These are phyloP conservation scores for Diaporthe amygdali DNA, from an alignment of 2,329 filamentous ascomycete species.

Conservation along the genomic window DNA sequence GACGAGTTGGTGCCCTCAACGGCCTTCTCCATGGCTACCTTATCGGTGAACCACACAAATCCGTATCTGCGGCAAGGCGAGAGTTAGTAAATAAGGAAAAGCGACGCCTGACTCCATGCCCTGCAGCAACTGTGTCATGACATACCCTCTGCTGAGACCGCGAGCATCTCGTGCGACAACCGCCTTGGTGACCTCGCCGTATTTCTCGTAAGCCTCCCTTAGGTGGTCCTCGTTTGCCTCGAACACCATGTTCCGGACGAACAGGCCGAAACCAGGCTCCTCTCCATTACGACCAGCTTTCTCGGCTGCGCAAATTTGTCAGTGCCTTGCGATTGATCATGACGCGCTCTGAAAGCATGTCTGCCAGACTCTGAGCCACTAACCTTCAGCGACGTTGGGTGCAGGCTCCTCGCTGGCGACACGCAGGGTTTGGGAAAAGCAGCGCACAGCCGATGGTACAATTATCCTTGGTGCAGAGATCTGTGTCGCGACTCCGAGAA, in stretches of 20 bases:
- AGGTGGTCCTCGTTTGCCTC: conserved; percentile 41
- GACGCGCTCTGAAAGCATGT: not conserved
- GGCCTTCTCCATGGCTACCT: conserved; percentile 32
- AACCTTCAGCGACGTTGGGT: conserved; percentile 16
- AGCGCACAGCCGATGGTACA: conserved; percentile 30
- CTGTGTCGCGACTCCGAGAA: conserved; percentile 31
- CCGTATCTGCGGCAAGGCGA: conserved; percentile 33
- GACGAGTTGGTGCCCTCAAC: conserved; percentile 36
- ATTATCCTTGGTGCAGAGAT: conserved; percentile 24
- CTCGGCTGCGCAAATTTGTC: not conserved
- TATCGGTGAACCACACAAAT: conserved; percentile 37
- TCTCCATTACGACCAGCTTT: not conserved
- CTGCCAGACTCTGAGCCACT: conserved; percentile 6
- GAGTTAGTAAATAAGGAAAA: conserved; percentile 25
- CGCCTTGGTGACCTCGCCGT: conserved; percentile 32
- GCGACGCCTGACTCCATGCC: not conserved
- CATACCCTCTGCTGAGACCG: conserved; percentile 42
- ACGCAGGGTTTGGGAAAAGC: conserved; percentile 37
- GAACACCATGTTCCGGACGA: conserved; percentile 42
- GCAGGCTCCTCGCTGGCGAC: conserved; percentile 26
- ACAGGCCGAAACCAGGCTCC: conserved; percentile 33
- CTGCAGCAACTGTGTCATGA: not conserved
- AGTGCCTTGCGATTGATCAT: not conserved
- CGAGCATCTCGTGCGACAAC: conserved; percentile 38
- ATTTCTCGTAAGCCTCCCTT: conserved; percentile 37